These are phyloP conservation scores for Pyrenochaeta sp. DNA, from an alignment of 2,329 filamentous ascomycete species.

Conservation along the genomic window DNA sequence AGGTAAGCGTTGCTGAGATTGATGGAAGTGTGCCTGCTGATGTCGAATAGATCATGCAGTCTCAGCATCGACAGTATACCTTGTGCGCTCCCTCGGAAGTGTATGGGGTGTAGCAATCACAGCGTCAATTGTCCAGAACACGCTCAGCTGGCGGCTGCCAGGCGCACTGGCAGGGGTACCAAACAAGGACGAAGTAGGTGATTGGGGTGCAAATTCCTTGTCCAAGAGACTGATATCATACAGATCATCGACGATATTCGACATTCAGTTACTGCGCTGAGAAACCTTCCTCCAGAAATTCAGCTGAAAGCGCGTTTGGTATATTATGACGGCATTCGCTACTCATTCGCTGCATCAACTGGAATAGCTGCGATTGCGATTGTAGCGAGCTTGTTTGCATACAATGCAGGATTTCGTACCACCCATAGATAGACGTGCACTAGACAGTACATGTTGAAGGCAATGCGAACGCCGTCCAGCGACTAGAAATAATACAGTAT, in stretches of 20 bases:
- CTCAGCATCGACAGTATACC: conserved; percentile 68
- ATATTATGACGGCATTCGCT: conserved; percentile 66
- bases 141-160: conserved; percentile 62
- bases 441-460: no score
- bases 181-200: neutral
- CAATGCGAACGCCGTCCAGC: no score
- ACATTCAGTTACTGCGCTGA: conserved; percentile 66
- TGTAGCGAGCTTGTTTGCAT: conserved; percentile 54
- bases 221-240: conserved; percentile 60
- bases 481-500: no score
- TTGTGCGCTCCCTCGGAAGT: conserved; percentile 68
- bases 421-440: no score
- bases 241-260: conserved; percentile 69
- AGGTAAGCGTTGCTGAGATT: conserved; percentile 50
- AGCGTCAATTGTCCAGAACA: conserved; percentile 69
- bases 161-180: conserved; percentile 34
- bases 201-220: conserved; percentile 51
- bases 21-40: neutral
- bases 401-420: conserved; percentile 19
- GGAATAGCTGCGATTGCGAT: conserved; percentile 59
- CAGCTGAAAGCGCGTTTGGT: conserved; percentile 65
- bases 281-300: conserved; percentile 62
- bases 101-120: conserved; percentile 71
- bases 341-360: conserved; percentile 65
- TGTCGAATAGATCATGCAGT: conserved; percentile 64